Conservation (phyloP, 1,284 basidiomycete genomes). For the Moesziomyces aphidis region DNA sequence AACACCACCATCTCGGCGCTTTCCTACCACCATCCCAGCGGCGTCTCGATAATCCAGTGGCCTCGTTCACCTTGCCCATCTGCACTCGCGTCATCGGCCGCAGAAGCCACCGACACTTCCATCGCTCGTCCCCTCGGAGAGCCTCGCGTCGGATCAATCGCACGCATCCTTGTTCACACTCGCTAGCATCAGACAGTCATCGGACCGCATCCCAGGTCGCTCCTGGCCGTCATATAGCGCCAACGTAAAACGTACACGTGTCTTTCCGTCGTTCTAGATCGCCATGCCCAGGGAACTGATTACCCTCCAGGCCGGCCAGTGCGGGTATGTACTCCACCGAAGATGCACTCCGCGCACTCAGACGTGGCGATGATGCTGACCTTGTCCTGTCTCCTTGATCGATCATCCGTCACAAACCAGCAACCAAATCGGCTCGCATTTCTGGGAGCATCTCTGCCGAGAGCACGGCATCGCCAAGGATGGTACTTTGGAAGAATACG, state of each 20-base stretch:
- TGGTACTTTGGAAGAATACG: conserved; percentile 65
- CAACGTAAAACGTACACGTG: background rate
- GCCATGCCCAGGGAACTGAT: conserved; percentile 66
- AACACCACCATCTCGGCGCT: background rate
- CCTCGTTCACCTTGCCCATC: too few relatives aligned
- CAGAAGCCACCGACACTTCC: background rate
- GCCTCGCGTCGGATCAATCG: background rate
- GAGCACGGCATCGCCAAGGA: conserved; percentile 66
- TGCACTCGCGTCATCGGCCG: background rate
- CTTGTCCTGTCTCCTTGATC: background rate
- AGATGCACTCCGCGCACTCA: too few relatives aligned
- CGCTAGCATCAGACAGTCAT: background rate
- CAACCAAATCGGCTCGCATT: conserved; percentile 67
- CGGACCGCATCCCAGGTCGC: background rate
- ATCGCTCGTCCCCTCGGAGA: background rate
- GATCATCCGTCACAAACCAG: conserved; percentile 2
- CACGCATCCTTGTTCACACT: background rate
- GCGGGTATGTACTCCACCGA: conserved; percentile 39
- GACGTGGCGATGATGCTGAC: conserved; percentile 1
- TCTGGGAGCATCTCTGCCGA: conserved; percentile 67
- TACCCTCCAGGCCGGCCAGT: conserved; percentile 67
- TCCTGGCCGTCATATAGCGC: too few relatives aligned
- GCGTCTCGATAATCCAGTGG: background rate
- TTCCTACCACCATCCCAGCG: conserved; percentile 6
- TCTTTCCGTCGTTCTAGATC: background rate